Evolutionary conservation across 805 yeast species (phyloP).

Genomic region (Zygosaccharomyces siamensis): DNA sequence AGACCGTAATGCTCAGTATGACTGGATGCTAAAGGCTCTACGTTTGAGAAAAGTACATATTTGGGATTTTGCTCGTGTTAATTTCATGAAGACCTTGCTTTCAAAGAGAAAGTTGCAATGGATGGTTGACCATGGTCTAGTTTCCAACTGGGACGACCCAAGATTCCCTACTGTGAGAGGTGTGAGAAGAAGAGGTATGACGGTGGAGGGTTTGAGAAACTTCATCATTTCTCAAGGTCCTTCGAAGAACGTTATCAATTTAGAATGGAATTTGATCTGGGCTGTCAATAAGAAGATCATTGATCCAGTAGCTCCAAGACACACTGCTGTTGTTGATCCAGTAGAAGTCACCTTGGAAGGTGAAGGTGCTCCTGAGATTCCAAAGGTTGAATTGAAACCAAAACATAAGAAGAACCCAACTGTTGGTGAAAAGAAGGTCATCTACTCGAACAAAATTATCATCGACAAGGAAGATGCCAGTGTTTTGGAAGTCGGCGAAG

Average conservation of each 20-base stretch:
- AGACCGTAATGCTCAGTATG: slow-evolving; percentile 97
- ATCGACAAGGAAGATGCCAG: slow-evolving; percentile 84
- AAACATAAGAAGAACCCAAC: slow-evolving; percentile 94
- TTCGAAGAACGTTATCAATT: slow-evolving; percentile 89
- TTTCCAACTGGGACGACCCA: slow-evolving; percentile 97
- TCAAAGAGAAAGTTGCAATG: slow-evolving; percentile 98
- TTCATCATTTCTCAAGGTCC: slow-evolving; percentile 97
- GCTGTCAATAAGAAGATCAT: slow-evolving; percentile 94
- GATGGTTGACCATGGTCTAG: slow-evolving; percentile 92
- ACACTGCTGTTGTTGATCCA: slow-evolving; percentile 74
- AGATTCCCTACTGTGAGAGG: slow-evolving; percentile 99
- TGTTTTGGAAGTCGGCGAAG: slow-evolving; percentile 77
- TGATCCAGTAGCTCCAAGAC: slow-evolving; percentile 96
- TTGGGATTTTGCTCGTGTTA: slow-evolving; percentile 98
- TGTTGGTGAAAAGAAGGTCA: slow-evolving; percentile 78
- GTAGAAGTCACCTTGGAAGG: slow-evolving; percentile 60
- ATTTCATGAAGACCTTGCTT: slow-evolving; percentile 90
- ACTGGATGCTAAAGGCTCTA: slow-evolving; percentile 85
- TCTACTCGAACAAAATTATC: slow-evolving; percentile 56
- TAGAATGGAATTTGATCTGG: slow-evolving; percentile 98
- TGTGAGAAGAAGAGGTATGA: slow-evolving; percentile 99
- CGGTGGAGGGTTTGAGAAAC: slow-evolving; percentile 93
- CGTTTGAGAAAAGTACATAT: slow-evolving; percentile 85
- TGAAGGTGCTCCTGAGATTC: slow-evolving; percentile 58
- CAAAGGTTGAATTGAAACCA: slow-evolving; percentile 67